Evolutionary conservation across 257 asterid genomes (phyloP), one percentile per base, ranked within the genome.

Genomic region (Echites panduratus): DNA sequence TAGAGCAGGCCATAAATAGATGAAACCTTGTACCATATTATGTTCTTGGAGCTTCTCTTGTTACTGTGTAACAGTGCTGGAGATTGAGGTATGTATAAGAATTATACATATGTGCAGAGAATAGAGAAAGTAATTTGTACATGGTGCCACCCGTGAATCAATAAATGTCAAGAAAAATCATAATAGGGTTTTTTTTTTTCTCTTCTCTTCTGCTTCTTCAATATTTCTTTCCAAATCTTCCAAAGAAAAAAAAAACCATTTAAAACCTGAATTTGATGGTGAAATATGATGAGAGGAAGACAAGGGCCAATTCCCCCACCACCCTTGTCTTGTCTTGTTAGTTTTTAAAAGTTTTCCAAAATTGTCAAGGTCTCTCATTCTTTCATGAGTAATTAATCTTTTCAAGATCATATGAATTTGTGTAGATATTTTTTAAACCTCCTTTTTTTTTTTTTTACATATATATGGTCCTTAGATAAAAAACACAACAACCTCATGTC

Each of bases 1-100:
- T 47, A 56, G 32, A 54, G 78, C 58, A 73, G 76, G 78, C 40
- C 73, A 71, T 47, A 29, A 70, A 17, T 57, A 47, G 41, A 50
- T 26, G 13, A 32, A 52, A 62, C 9, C 26, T 24, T 4, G 32
- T 13, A 57, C n/a, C n/a, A 35, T 19, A 29, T 41, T 24, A 44
- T 59, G 47, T 69, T 47, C 73, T 70, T 19, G 57, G 59, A 67
- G 56, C 72, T 71, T 41, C 70, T 9, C 24, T 19, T 26, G 43
- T 10, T 35, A 38, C 13, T 38, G n/a, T n/a, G n/a, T n/a, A 19
- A 65, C 16, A 41, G 29, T 65, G 47, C 27, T 16, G 56, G 17
- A 49, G 56, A 49, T 17, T n/a, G n/a, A n/a, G n/a, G n/a, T n/a
- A 49, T 49, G 54, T 49, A 14, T 49, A 14, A 49, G 19, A 49